These are phyloP conservation scores for Gaultheria prostrata DNA, from an alignment of 148 eudicot species.

Conservation along the genomic window DNA sequence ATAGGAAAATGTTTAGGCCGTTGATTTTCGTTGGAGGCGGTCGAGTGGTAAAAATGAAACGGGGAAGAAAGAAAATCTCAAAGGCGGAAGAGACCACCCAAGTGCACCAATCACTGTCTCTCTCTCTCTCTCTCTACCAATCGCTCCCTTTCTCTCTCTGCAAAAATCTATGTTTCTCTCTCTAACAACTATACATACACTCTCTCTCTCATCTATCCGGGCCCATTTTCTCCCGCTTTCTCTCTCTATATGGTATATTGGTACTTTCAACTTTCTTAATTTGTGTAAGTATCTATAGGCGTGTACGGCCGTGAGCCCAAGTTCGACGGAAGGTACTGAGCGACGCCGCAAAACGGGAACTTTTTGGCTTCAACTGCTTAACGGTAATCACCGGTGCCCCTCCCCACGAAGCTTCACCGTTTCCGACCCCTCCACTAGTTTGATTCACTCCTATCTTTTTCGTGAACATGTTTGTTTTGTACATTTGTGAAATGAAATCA, in stretches of 20 bases:
- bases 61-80: constrained; percentile 12
- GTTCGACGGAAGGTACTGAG: background rate
- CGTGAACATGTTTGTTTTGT: too few relatives aligned
- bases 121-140: constrained; percentile 2
- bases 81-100: constrained; percentile 10
- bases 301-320: background rate
- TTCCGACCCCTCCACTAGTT: background rate
- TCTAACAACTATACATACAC: background rate
- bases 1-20: background rate
- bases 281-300: background rate
- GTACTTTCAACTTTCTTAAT: background rate
- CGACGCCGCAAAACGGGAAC: constrained; percentile 1
- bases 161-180: background rate
- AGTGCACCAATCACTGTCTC: constrained; percentile 11
- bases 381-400: constrained; percentile 11
- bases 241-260: background rate
- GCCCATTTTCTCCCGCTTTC: too few relatives aligned
- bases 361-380: background rate
- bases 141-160: constrained; percentile 3
- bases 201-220: constrained; percentile 2
- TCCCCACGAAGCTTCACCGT: background rate
- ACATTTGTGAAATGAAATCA: too few relatives aligned
- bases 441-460: too few relatives aligned
- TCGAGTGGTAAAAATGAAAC: background rate
- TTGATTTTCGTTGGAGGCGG: constrained; percentile 5